Percentiles rank a stretch among this genome's conserved stretches.
Conservation (phyloP, 2,329 filamentous ascomycete species). For the Fusarium burgessii region DNA sequence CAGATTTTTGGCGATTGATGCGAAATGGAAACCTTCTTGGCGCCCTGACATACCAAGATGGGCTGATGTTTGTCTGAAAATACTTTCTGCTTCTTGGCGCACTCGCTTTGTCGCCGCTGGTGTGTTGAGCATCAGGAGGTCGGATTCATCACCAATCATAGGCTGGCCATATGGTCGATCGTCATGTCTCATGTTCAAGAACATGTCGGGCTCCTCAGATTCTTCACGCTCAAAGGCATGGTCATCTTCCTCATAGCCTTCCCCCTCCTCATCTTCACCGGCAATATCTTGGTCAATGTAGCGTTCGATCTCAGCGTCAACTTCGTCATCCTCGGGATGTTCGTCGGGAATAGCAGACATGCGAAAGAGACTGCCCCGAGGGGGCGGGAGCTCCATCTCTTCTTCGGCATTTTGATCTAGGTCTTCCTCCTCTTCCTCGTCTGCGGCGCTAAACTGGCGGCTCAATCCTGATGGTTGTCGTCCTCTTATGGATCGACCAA, state of each 20-base stretch:
- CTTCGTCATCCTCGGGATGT: conserved; percentile 45
- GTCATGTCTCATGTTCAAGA: conserved; percentile 61
- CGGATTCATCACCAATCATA: conserved; percentile 59
- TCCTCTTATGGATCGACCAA: conserved; percentile 62
- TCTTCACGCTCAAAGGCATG: conserved; percentile 54
- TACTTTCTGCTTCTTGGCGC: conserved; percentile 66
- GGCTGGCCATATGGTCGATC: conserved; percentile 55
- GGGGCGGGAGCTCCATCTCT: conserved; percentile 52
- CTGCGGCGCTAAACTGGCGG: conserved; percentile 51
- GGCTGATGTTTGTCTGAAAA: conserved; percentile 65
- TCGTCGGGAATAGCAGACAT: conserved; percentile 36
- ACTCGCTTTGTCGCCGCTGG: conserved; percentile 66
- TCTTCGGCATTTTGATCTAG: conserved; percentile 51
- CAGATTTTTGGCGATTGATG: conserved; percentile 77
- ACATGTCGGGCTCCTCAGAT: conserved; percentile 61
- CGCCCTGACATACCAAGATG: conserved; percentile 56
- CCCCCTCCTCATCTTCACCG: conserved; percentile 52
- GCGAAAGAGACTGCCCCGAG: conserved; percentile 51
- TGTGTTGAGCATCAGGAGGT: conserved; percentile 67
- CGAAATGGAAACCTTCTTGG: conserved; percentile 73
- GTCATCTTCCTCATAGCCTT: conserved; percentile 57
- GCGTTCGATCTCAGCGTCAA: conserved; percentile 53
- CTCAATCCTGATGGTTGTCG: conserved; percentile 65
- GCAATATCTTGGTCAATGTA: conserved; percentile 53
- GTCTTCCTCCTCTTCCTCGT: conserved; percentile 49